A percentile compares a stretch with the other conserved stretches of the same genome.
Evolutionary conservation across 306 rosid genomes (phyloP).

Genomic region (Betula pendula): DNA sequence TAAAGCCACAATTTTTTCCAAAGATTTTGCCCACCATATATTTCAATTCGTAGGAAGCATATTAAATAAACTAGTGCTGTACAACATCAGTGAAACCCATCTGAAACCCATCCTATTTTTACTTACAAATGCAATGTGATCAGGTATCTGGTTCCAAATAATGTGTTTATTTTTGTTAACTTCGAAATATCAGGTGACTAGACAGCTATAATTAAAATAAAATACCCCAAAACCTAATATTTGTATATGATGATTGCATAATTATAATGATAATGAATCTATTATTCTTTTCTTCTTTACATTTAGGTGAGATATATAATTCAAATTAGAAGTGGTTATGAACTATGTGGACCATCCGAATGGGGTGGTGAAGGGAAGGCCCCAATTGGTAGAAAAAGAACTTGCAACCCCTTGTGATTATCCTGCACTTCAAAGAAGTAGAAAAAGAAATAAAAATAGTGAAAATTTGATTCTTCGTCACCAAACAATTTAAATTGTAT

Average conservation of each 20-base stretch:
- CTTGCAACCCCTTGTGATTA: too few species aligned
- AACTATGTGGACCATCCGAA: too few species aligned
- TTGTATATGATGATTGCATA: neutral
- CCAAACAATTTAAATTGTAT: too few species aligned
- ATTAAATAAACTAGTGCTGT: neutral
- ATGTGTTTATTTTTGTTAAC: neutral
- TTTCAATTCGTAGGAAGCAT: neutral
- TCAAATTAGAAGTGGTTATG: too few species aligned
- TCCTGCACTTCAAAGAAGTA: too few species aligned
- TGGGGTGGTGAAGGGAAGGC: too few species aligned
- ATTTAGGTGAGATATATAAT: too few species aligned
- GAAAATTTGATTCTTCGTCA: too few species aligned
- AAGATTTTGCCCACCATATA: neutral
- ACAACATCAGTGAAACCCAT: neutral
- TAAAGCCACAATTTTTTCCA: neutral
- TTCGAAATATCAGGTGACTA: neutral
- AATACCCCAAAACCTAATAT: neutral
- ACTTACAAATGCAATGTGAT: neutral
- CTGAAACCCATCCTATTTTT: too few species aligned
- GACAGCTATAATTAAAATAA: neutral
- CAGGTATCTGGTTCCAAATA: neutral
- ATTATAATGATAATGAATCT: neutral
- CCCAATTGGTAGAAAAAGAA: too few species aligned
- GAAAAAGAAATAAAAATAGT: too few species aligned
- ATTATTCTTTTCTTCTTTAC: neutral